These are phyloP conservation scores for Leptographium wingfieldii DNA, from an alignment of 2,329 filamentous ascomycete genomes.

Conservation along the genomic window DNA sequence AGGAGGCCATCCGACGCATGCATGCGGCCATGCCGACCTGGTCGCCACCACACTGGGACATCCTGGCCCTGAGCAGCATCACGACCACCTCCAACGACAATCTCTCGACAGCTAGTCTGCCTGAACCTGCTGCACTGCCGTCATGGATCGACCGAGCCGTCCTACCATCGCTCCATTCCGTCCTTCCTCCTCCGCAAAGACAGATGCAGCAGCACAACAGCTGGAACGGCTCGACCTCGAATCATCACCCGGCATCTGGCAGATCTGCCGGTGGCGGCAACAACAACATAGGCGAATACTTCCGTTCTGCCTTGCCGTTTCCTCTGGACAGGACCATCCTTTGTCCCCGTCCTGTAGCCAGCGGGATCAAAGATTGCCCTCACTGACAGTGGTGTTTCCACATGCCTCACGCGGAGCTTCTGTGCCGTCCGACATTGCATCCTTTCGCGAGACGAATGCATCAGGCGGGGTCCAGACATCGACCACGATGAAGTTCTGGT, in stretches of 20 bases:
- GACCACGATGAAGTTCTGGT: background rate
- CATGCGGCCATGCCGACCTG: slow-evolving; percentile 14
- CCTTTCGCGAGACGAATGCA: background rate
- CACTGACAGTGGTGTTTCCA: background rate
- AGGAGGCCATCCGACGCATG: slow-evolving; percentile 6
- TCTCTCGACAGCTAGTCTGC: background rate
- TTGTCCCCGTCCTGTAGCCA: background rate
- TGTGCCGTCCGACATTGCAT: background rate
- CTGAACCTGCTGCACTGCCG: background rate
- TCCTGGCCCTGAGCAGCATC: slow-evolving; percentile 18
- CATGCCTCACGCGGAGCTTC: background rate
- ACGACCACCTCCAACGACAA: background rate
- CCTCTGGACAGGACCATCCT: background rate
- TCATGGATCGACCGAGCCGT: no score
- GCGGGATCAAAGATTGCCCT: background rate
- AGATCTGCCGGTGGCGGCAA: background rate
- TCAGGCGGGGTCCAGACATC: background rate
- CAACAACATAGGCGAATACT: background rate
- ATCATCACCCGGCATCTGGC: background rate
- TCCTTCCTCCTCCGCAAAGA: no score
- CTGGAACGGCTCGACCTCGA: background rate
- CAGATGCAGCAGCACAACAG: no score
- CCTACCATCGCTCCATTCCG: no score
- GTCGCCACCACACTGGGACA: slow-evolving; percentile 24
- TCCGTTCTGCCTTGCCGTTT: background rate